Evolutionary conservation across 1,284 basidiomycete genomes (phyloP).

Genomic region (Sutorius eximius): DNA sequence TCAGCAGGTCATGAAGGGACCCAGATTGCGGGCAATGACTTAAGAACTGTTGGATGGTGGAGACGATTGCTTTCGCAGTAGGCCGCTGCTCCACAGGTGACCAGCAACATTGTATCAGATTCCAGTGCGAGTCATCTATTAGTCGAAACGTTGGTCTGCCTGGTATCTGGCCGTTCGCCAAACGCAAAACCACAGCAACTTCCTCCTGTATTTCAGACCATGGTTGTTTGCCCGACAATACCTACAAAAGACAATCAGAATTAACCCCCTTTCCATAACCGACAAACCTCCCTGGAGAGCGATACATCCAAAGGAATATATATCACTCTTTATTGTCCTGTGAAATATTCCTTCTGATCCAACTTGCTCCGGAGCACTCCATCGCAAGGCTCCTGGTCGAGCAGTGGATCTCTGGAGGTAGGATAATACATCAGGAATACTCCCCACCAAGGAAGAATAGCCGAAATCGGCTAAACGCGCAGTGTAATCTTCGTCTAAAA

Average conservation of each 20-base stretch:
- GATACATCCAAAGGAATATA: neutral
- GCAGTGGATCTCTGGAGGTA: neutral
- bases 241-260: neutral
- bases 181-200: neutral
- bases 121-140: conserved; percentile 6
- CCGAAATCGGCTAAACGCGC: no score
- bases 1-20: neutral
- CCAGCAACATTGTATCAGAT: conserved; percentile 9
- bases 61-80: neutral
- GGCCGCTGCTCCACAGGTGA: neutral
- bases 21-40: neutral
- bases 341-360: neutral
- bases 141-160: conserved; percentile 1
- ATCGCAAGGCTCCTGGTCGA: neutral
- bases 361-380: neutral
- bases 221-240: conserved; percentile 10
- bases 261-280: neutral
- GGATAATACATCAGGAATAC: neutral
- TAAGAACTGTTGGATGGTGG: neutral
- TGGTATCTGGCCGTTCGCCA: conserved; percentile 2
- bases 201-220: conserved; percentile 8
- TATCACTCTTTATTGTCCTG: neutral
- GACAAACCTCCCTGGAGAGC: neutral
- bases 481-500: no score
- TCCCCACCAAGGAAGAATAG: no score